Base-by-base conservation (phyloP, 2,329 filamentous ascomycete genomes). In the Talaromyces rugulosus region DNA sequence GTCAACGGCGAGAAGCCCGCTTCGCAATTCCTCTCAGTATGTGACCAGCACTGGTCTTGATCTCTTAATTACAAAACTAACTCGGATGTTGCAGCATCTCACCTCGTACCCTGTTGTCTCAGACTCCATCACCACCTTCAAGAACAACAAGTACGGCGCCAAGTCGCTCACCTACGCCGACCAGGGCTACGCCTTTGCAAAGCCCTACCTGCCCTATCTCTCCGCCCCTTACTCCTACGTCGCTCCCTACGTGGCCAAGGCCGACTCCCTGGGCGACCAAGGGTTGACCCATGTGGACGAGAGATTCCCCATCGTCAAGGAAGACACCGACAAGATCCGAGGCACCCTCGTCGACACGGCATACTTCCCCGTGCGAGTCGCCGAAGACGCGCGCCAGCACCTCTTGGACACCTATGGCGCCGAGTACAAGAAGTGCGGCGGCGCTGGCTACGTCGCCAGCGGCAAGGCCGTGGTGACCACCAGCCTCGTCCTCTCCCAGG, bases 161-260 rank as follows among this genome's bases (percentile, higher is more conserved):
- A 92, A 89, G 79, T 93, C 92, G 51, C 81, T 97, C 73, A 83
- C 89, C 70, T 78, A 95, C 65, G 85, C 89, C 75, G 85, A 90
- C 73, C 85, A 87, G 64, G 88, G 88, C 70, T 96, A 93, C 82
- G 81, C 87, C 66, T 83, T 96, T 71, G 89, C 89, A 74, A 89
- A 88, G 68, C 91, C 92, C 23, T 79, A 96, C 66, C 79, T 94
- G 60, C 90, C 91, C 31, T 92, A 91, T 78, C 81, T 97, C 69
- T 78, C 87, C 70, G 90, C 85, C 69, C 92, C 93, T 40, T 94
- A 92, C 80, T 83, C 85, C 72, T 95, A 91, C 75, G 85, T 96
- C 66, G 87, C 88, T 58, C 93, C 94, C 0, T 97, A 97, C 78
- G 85, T 96, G 67, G 82, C 86, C 74, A 91, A 88, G 76, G 93